These are phyloP conservation scores for Pulicaria dysenterica DNA, from an alignment of 129 eudicot genomes.

Conservation along the genomic window DNA sequence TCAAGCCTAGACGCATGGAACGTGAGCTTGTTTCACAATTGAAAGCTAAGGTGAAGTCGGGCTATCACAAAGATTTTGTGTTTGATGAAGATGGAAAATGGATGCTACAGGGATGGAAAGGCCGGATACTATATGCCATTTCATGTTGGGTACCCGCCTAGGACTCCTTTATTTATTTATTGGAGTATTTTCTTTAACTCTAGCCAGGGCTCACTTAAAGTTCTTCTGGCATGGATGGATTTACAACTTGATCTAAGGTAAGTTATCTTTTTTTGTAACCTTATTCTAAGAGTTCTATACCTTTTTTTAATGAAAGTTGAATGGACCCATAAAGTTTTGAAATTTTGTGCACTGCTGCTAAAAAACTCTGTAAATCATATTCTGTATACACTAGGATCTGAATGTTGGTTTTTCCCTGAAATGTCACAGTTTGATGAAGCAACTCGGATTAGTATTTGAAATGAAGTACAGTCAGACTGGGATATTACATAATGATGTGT, in stretches of 20 bases:
- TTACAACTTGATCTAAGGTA: constrained; percentile 27
- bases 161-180: background rate
- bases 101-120: constrained; percentile 91
- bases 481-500: background rate
- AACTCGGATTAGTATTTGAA: background rate
- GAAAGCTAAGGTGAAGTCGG: constrained; percentile 44
- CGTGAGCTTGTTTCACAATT: constrained; percentile 42
- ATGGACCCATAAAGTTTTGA: too few species aligned
- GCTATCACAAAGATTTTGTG: constrained; percentile 64
- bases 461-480: too few species aligned
- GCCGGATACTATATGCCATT: constrained; percentile 52
- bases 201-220: background rate
- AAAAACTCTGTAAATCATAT: background rate
- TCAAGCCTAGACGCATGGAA: constrained; percentile 45
- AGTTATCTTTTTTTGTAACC: background rate
- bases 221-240: constrained; percentile 2
- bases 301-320: too few species aligned
- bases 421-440: constrained; percentile 16
- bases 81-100: constrained; percentile 65
- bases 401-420: background rate
- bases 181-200: background rate
- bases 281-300: background rate
- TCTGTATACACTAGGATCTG: too few species aligned
- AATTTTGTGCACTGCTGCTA: background rate
- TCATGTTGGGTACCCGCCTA: constrained; percentile 68